phyloP scores from a whole-genome alignment of 2,329 filamentous ascomycete species.

The Aspergillus novoparasiticus region DNA sequence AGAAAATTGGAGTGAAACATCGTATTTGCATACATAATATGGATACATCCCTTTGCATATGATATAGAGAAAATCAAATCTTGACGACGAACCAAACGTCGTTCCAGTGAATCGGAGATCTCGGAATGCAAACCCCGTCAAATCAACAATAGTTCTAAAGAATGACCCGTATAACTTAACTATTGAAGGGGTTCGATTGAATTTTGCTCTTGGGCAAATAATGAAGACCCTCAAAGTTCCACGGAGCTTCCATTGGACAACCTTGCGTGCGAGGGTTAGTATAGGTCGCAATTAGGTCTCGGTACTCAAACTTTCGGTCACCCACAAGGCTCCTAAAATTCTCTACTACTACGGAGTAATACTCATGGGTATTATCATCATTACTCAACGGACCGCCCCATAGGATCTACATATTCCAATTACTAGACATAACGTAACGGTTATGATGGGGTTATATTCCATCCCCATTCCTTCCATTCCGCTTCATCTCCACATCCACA shows the following conservation, averaged over 20 bases:
- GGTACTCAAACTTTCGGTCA: not conserved
- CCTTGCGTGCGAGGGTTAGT: not conserved
- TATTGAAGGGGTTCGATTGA: not conserved
- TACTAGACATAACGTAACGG: slow-evolving; percentile 1
- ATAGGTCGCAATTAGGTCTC: not conserved
- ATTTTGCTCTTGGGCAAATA: not conserved
- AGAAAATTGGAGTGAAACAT: not conserved
- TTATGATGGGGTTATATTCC: not conserved
- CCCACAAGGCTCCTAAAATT: not conserved
- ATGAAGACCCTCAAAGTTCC: not conserved
- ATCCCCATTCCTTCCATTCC: slow-evolving; percentile 8
- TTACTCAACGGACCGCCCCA: not conserved
- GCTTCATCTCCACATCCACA: slow-evolving; percentile 14
- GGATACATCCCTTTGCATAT: not conserved
- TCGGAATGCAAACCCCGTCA: slow-evolving; percentile 9
- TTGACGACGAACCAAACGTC: slow-evolving; percentile 1
- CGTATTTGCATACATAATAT: not conserved
- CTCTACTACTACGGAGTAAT: too few species aligned
- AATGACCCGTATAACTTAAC: not conserved
- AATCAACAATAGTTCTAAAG: not conserved
- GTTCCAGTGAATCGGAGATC: slow-evolving; percentile 5
- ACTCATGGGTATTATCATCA: not conserved
- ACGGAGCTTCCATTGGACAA: not conserved
- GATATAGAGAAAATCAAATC: not conserved
- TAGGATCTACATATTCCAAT: not conserved